A percentile compares a stretch with the other conserved stretches of the same genome.
phyloP scores from a whole-genome alignment of 768 basidiomycete genomes.

The Trametes punicea region DNA sequence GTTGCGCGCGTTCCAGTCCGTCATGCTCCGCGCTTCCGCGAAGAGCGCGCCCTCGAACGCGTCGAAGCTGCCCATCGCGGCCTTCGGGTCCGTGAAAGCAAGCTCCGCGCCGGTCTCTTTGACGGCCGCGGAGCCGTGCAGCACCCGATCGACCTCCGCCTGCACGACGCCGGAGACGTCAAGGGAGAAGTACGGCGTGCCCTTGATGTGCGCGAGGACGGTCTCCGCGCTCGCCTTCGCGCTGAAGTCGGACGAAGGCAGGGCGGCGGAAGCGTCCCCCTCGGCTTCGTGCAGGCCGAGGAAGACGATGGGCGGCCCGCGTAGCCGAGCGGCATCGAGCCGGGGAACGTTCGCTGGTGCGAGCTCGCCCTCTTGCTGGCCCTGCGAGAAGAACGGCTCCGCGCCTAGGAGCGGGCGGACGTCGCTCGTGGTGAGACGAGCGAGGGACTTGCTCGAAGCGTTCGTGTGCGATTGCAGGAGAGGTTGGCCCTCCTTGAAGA shows the following conservation, averaged over 20 bases:
- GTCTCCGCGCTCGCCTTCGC: constrained; percentile 31
- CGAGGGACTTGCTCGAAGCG: constrained; percentile 39
- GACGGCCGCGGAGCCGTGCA: constrained; percentile 36
- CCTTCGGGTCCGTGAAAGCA: constrained; percentile 65
- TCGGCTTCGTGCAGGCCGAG: constrained; percentile 71
- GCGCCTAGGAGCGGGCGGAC: constrained; percentile 64
- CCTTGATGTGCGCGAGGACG: constrained; percentile 60
- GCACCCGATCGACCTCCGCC: constrained; percentile 39
- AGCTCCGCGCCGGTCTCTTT: constrained; percentile 40
- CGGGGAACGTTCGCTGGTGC: constrained; percentile 27
- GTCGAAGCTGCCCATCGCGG: constrained; percentile 54
- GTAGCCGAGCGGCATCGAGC: constrained; percentile 58
- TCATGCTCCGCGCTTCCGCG: constrained; percentile 73
- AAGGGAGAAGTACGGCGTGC: constrained; percentile 83
- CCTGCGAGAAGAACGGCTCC: constrained; percentile 71
- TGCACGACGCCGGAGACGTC: constrained; percentile 61
- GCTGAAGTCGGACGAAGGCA: constrained; percentile 65
- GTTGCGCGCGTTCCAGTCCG: constrained; percentile 93
- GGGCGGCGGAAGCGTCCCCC: constrained; percentile 40
- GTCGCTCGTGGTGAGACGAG: constrained; percentile 56
- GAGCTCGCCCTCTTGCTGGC: constrained; percentile 40
- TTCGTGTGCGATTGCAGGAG: constrained; percentile 37
- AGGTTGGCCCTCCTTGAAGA: constrained; percentile 73
- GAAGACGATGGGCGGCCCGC: constrained; percentile 64
- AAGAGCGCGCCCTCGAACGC: constrained; percentile 70